phyloP scores from a whole-genome alignment of 73 alveolate species.

The Stentor coeruleus region DNA sequence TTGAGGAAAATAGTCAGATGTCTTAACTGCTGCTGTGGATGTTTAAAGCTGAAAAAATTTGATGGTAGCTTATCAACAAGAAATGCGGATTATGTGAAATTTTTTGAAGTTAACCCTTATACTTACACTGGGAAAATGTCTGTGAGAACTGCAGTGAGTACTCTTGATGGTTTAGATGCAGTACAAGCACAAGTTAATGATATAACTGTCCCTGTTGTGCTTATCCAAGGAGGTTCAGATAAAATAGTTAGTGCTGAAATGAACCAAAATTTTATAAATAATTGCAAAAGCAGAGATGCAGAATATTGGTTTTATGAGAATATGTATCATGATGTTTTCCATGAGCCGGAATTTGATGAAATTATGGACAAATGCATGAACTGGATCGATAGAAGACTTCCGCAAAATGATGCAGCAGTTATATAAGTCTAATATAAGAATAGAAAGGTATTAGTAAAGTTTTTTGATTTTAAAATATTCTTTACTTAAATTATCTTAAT shows the following conservation, averaged over 20 bases:
- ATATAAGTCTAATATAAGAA: too few species aligned
- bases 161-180: not conserved
- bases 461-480: too few species aligned
- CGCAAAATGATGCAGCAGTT: too few species aligned
- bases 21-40: not conserved
- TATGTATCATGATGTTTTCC: not conserved
- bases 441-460: too few species aligned
- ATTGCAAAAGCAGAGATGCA: not conserved
- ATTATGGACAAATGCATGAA: not conserved
- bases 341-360: conserved; percentile 11
- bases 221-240: conserved; percentile 13
- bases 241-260: not conserved
- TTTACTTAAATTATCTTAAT: too few species aligned
- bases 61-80: too few species aligned
- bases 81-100: not conserved
- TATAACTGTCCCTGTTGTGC: not conserved
- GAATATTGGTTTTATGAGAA: not conserved
- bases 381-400: not conserved
- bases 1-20: not conserved
- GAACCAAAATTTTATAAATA: not conserved
- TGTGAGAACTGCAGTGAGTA: not conserved
- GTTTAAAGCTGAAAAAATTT: not conserved
- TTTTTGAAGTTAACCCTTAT: not conserved
- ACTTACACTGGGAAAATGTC: not conserved
- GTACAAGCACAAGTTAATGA: not conserved